phyloP scores from a whole-genome alignment of 257 asterid species.

The Primulina eburnea region DNA sequence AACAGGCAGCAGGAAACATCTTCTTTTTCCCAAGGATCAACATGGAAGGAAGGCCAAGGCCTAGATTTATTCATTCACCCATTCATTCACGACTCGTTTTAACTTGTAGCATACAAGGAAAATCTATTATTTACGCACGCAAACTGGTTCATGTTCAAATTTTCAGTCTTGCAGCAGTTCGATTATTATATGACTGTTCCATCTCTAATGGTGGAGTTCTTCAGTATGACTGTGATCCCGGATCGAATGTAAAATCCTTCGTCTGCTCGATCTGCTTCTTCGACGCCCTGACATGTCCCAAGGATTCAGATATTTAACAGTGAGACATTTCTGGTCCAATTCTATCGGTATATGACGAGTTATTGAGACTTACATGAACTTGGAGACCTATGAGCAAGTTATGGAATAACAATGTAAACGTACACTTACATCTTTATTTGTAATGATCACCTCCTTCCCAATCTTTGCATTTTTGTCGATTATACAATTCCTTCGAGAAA shows the following conservation, averaged over 20 bases:
- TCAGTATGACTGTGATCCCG: constrained; percentile 72
- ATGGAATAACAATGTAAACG: background rate
- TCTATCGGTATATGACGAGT: background rate
- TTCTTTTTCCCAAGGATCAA: background rate
- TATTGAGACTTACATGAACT: background rate
- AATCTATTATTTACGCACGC: constrained; percentile 20
- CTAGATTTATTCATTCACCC: constrained; percentile 1
- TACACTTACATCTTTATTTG: constrained; percentile 76
- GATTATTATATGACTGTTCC: constrained; percentile 55
- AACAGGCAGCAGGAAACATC: no score
- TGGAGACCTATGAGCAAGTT: background rate
- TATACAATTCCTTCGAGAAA: constrained; percentile 64
- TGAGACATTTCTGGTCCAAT: background rate
- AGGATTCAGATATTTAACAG: background rate
- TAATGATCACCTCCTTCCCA: constrained; percentile 76
- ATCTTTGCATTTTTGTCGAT: constrained; percentile 96
- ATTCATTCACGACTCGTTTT: background rate
- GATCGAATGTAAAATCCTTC: constrained; percentile 88
- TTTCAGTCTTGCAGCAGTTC: background rate
- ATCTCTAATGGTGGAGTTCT: constrained; percentile 80
- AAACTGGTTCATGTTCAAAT: background rate
- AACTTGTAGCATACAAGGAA: background rate
- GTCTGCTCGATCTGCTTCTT: constrained; percentile 72
- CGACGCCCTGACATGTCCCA: constrained; percentile 48
- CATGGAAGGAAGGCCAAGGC: background rate